Base-by-base conservation (phyloP, 495 filamentous ascomycete genomes). In the Cladorrhinum samala region DNA sequence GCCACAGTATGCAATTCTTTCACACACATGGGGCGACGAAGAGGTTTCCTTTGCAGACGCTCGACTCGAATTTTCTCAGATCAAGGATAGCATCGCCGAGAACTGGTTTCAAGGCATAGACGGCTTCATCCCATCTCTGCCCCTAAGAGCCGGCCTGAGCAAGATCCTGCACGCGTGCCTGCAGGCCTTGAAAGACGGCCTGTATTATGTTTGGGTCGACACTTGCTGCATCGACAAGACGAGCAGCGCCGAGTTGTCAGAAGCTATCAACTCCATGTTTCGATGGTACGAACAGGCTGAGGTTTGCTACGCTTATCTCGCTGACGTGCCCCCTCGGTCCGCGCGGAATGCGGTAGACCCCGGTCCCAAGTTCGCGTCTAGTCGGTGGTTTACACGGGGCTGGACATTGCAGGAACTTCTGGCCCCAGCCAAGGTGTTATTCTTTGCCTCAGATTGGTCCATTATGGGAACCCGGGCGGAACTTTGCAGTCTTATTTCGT, bases 391-490 rank as follows among this genome's bases (percentile, higher is more conserved):
- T 37, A 61, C 50, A 1, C 54, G 74, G 37, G 72, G 72, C 0
- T 77, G 71, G 69, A 74, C 71, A 2, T 40, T 75, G 19, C 69
- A 76, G 38, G 71, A 75, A 51, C 62, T 75, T 0, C 50, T 77
- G 9, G 68, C 71, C 0, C 67, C 69, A 0, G 14, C 6, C 2
- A 14, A 53, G 0, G 16, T 76, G 2, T 14, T 46, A 0, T 76
- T 77, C 49, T 72, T 59, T 50, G 54, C 64, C 9, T 4, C 7
- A 1, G 33, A 51, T 9, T 74, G 68, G 72, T n/a, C 9, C 0
- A 42, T 30, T 5, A 40, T 70, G 8, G 69, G 71, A 0, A 56
- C 46, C 0, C 68, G 65, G 27, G 13, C 16, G 1, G 33, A 33
- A 3, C 20, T 67, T 1, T 40, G 3, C n/a, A 1, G 44, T 7